Base-by-base conservation (phyloP, 2,329 filamentous ascomycete genomes). In the Aspergillus sp. region DNA sequence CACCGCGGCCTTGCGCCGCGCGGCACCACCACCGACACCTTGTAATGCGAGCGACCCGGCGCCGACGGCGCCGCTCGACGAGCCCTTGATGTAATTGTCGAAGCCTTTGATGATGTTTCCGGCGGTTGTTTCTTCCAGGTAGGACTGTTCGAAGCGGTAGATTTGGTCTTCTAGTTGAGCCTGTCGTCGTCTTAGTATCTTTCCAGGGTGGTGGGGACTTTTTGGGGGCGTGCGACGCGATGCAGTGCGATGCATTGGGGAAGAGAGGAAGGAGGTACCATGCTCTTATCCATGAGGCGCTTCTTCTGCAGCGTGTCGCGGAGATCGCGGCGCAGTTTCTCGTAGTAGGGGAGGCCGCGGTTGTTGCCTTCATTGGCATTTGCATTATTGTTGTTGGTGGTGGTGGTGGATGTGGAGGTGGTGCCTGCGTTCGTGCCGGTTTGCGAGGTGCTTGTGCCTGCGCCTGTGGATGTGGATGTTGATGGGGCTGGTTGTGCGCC, bases 21-120 rank as follows among this genome's bases (percentile, higher is more conserved):
- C 65, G 6, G 59, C 58, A 13, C 59, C 56, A 17, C 48, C 54
- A 32, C 55, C 58, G 1, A 57, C 58, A 3, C 61, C 61, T 0
- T 65, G 60, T 4, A 73, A 57, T 33, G 71, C 67, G 10, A 73
- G 57, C 4, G 67, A 64, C 2, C 64, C 61, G 1, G 63, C 63
- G 24, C 66, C 61, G 20, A 71, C 62, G 1, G 69, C 65, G 3
- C 75, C 79, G n/a, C 84, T 82, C 8, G 83, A 81, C 16, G 81
- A 82, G 50, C 90, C 92, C 73, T 99, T 99, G 78, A 96, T 95
- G 76, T 97, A 99, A 69, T 91, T 95, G 72, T 99, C 94, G 72
- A 99, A 99, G 19, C 94, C 94, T 45, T 89, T 91, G 70, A 99
- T 93, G 68, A 99, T 97, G 76, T 99, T 99, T 42, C 94, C 94